Evolutionary conservation across 148 eudicot species (phyloP), one percentile per base, ranked within the genome.

Genomic region (Rheum nobile): DNA sequence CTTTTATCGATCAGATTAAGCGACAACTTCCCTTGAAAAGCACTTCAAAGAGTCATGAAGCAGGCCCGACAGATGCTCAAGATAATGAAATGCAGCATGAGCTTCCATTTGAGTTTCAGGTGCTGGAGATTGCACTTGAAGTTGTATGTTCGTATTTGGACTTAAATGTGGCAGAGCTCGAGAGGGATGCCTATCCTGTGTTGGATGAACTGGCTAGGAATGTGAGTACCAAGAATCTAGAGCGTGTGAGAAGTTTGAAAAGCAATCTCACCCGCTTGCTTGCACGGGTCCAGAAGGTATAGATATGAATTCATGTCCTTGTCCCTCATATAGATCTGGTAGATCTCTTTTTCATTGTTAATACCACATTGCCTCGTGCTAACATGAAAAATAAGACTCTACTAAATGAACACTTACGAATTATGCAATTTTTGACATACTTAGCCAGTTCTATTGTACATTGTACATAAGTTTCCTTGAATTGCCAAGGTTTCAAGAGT

Each of bases 231-330:
- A 90, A 90, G 81, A 96, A 92, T 78, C 97, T 96, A 77, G 97
- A 96, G 80, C 96, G 83, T 67, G 99, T 96, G 61, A 77, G 99
- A 79, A 92, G 96, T 79, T 86, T 92, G 85, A 96, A 96, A 75
- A 96, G 97, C 84, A 87, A 90, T 67, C 89, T 96, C 43, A 96
- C 99, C 48, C 92, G 91, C 50, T 79, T 96, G 83, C 99, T 96
- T 77, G 99, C 97, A 71, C 86, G 94, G 57, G 99, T 96, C 43
- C 99, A 96, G 75, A 96, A 92, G 97, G 99, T 95, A 89, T 46
- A 13, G 16, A 37, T n/a, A 65, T 61, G 21, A 17, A 17, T 6
- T 65, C 17, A 34, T 65, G n/a, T n/a, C n/a, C n/a, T n/a, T n/a
- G n/a, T n/a, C n/a, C n/a, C n/a, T n/a, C n/a, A 2, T 32, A 65